Evolutionary conservation across 805 yeast species (phyloP).

Genomic region (Metschnikowia colocasiae): DNA sequence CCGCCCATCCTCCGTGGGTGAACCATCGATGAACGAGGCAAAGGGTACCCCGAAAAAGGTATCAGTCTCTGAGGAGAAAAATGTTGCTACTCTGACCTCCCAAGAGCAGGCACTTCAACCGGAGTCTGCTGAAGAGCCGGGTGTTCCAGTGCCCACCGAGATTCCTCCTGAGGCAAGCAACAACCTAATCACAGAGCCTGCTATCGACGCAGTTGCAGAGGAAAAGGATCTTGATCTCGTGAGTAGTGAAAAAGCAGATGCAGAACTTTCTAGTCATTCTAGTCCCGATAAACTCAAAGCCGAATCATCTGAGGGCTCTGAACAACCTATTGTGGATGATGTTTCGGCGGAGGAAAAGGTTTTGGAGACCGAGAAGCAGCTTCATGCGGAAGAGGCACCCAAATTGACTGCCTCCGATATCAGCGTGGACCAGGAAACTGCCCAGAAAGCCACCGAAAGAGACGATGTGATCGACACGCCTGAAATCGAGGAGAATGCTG

Average conservation of each 20-base stretch:
- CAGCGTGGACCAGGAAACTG: background rate
- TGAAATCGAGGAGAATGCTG: background rate
- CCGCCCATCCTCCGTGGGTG: background rate
- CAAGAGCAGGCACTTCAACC: background rate
- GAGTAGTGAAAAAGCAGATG: background rate
- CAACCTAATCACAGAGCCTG: background rate
- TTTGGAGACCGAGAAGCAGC: constrained; percentile 8
- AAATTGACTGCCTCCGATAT: constrained; percentile 7
- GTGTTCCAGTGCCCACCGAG: background rate
- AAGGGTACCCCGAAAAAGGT: background rate
- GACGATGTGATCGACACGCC: background rate
- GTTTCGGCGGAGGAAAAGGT: constrained; percentile 16
- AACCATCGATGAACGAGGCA: background rate
- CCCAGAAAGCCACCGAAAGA: background rate
- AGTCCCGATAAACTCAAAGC: background rate
- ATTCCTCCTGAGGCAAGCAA: background rate
- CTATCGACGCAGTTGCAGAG: background rate
- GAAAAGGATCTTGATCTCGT: background rate
- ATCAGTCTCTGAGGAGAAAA: background rate
- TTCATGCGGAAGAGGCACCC: constrained; percentile 7
- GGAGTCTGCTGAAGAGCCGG: too few species aligned
- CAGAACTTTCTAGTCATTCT: background rate
- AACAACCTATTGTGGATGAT: constrained; percentile 13
- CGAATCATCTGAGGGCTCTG: background rate
- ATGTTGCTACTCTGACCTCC: background rate